Percentiles rank a stretch among this genome's conserved stretches.
Conservation (phyloP, 352 stramenopile species). For the Pythium plurisporium region DNA sequence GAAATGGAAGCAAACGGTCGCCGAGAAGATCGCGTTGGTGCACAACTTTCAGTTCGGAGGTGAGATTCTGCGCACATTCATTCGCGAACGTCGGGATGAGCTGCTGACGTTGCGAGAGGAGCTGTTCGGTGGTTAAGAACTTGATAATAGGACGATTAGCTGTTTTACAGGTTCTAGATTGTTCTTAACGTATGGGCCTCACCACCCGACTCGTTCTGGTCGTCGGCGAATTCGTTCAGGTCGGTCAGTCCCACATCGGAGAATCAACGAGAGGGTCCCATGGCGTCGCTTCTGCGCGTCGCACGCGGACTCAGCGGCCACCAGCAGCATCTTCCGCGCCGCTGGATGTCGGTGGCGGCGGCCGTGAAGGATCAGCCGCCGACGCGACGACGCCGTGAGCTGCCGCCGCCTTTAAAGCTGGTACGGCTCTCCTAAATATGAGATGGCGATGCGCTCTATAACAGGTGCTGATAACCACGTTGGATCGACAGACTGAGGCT, state of each 20-base stretch:
- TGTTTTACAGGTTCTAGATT: not conserved
- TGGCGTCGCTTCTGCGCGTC: constrained; percentile 12
- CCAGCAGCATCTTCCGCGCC: constrained; percentile 8
- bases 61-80: constrained; percentile 48
- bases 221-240: constrained; percentile 10
- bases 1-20: constrained; percentile 42
- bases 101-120: constrained; percentile 46
- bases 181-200: no score
- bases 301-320: not conserved
- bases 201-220: not conserved
- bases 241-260: constrained; percentile 6
- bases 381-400: constrained; percentile 55
- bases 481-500: constrained; percentile 67
- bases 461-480: no score
- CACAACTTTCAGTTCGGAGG: constrained; percentile 59
- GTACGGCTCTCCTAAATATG: no score
- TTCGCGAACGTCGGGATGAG: constrained; percentile 54
- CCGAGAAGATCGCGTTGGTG: constrained; percentile 40
- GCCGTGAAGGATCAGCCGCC: constrained; percentile 31
- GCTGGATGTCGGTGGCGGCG: constrained; percentile 35
- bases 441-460: no score
- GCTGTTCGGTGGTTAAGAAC: constrained; percentile 33
- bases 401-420: constrained; percentile 72
- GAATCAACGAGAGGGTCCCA: constrained; percentile 2
- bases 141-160: no score